phyloP scores from a whole-genome alignment of 2,329 filamentous ascomycete genomes.

The Fusarium mexicanum region DNA sequence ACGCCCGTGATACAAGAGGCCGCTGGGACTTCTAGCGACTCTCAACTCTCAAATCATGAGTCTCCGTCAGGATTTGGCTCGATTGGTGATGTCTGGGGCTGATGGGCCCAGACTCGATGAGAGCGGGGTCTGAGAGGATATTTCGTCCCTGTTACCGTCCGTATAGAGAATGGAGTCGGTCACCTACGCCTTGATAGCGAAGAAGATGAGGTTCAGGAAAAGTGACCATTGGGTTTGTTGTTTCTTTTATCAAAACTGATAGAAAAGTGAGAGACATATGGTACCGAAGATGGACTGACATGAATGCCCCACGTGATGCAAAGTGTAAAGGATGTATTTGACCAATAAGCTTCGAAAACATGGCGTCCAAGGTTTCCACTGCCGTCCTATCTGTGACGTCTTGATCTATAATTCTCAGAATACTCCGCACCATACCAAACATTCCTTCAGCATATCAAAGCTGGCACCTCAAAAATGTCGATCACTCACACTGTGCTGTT shows the following conservation, averaged over 20 bases:
- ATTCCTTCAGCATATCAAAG: background rate
- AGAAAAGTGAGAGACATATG: background rate
- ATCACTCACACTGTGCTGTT: conserved; percentile 14
- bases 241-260: background rate
- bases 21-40: too few species aligned
- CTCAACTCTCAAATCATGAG: background rate
- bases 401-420: background rate
- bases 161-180: background rate
- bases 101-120: background rate
- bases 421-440: background rate
- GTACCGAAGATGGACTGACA: background rate
- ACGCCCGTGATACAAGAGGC: background rate
- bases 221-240: too few species aligned
- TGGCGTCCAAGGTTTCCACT: background rate
- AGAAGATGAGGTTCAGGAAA: background rate
- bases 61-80: background rate
- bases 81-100: background rate
- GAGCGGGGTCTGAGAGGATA: background rate
- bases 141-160: background rate
- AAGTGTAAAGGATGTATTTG: background rate
- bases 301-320: background rate
- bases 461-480: background rate
- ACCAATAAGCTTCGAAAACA: background rate
- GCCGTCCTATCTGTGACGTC: background rate
- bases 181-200: background rate